Evolutionary conservation across 345 rosid species (phyloP).

Genomic region (Erodium maritimum): DNA sequence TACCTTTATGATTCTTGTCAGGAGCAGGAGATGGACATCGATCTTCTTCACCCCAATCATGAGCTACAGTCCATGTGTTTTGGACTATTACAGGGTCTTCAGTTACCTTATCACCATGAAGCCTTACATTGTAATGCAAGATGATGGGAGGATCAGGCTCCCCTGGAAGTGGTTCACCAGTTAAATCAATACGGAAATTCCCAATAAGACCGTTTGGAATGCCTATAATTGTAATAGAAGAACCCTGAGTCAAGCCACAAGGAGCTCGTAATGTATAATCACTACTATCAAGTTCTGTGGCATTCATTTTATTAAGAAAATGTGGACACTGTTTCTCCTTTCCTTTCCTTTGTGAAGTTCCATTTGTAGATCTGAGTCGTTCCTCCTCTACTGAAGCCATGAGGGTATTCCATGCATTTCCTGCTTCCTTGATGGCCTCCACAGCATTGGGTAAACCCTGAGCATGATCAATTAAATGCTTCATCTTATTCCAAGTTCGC

Average conservation of each 20-base stretch:
- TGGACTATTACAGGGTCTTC: slow-evolving; percentile 97
- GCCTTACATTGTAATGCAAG: slow-evolving; percentile 92
- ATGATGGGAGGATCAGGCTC: slow-evolving; percentile 97
- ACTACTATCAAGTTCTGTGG: slow-evolving; percentile 38
- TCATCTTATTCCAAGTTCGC: slow-evolving; percentile 66
- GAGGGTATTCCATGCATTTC: slow-evolving; percentile 71
- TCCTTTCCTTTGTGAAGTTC: slow-evolving; percentile 28
- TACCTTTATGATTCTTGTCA: slow-evolving; percentile 69
- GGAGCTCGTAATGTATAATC: slow-evolving; percentile 51
- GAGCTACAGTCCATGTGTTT: slow-evolving; percentile 88
- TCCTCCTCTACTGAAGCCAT: slow-evolving; percentile 63
- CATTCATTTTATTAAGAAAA: slow-evolving; percentile 71
- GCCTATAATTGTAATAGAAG: slow-evolving; percentile 82
- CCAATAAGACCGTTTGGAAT: slow-evolving; percentile 86
- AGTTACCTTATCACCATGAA: slow-evolving; percentile 84
- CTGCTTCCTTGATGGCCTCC: slow-evolving; percentile 86
- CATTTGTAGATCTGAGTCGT: slow-evolving; percentile 35
- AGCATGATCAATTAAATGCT: slow-evolving; percentile 46
- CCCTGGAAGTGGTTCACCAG: slow-evolving; percentile 94
- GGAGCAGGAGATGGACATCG: slow-evolving; percentile 84
- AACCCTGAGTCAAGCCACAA: slow-evolving; percentile 94
- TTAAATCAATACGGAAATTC: slow-evolving; percentile 69
- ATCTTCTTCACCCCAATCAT: slow-evolving; percentile 95
- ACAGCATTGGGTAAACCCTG: slow-evolving; percentile 60
- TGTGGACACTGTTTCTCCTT: slow-evolving; percentile 81